A percentile compares a stretch with the other conserved stretches of the same genome.
Conservation (phyloP, 2,329 filamentous ascomycete genomes). For the Cladorrhinum sp. region DNA sequence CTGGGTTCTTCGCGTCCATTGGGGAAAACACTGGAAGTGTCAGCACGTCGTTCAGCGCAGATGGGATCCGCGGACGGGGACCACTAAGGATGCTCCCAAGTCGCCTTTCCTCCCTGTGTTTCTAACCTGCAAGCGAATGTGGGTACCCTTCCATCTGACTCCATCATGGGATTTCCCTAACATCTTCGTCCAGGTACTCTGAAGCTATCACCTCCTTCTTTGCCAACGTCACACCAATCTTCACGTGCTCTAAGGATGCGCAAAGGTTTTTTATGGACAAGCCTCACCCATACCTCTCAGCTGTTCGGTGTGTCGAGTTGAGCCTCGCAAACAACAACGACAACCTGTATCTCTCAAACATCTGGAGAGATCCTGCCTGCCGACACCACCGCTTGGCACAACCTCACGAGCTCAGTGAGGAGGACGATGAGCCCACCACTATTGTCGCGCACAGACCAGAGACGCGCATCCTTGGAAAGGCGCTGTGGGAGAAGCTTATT, state of each 20-base stretch:
- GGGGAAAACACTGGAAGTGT: slow-evolving; percentile 29
- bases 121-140: slow-evolving; percentile 28
- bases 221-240: slow-evolving; percentile 26
- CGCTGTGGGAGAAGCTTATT: slow-evolving; percentile 14
- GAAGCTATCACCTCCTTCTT: slow-evolving; percentile 26
- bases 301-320: slow-evolving; percentile 25
- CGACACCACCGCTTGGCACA: background rate
- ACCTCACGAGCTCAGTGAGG: background rate
- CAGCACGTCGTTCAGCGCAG: slow-evolving; percentile 24
- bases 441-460: background rate
- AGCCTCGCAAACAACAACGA: slow-evolving; percentile 26
- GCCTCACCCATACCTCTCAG: slow-evolving; percentile 17
- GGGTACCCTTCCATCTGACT: slow-evolving; percentile 1
- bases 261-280: slow-evolving; percentile 25
- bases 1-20: slow-evolving; percentile 24
- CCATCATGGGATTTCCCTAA: background rate
- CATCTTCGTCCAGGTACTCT: slow-evolving; percentile 19
- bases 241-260: slow-evolving; percentile 28
- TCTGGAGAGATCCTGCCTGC: background rate
- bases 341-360: slow-evolving; percentile 23
- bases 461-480: background rate
- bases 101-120: slow-evolving; percentile 25
- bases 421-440: background rate
- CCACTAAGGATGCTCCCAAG: background rate
- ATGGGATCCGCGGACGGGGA: slow-evolving; percentile 19